Base-by-base conservation (phyloP, 1,139 yeast species). In the Yamadazyma conglobata region DNA sequence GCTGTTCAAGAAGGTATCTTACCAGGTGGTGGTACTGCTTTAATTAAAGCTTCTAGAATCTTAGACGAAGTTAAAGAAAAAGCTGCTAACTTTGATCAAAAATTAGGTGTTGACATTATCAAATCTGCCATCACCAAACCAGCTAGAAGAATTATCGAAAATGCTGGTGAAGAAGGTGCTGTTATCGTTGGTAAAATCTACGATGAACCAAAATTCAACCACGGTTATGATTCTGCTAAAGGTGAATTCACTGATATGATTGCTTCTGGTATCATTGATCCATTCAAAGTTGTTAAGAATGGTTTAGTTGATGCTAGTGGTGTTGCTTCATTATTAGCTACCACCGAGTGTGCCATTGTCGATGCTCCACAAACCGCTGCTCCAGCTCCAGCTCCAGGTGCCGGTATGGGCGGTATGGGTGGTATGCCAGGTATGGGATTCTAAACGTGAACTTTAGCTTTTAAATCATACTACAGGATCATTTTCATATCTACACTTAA, bases 11-110 rank as follows among this genome's bases (percentile, higher is more conserved):
- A 91, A 67, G 99, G 99, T 71, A 91, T 93, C 57, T 77, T 91
- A 50, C 98, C 98, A 60, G 99, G 99, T 72, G 99, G 98, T 64
- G 99, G 99, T 72, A 91, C 97, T 48, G 98, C 98, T 44, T 77
- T 91, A 60, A 79, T 89, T 54, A 91, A 91, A 78, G 98, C 98
- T 27, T 79, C 95, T 35, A 77, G 81, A 58, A 64, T 84, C 46
- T 76, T 91, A 56, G 93, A 81, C 49, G 75, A 67, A 25, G 81
- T 91, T 43, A 75, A 81, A 66, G 59, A 55, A 33, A 48, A 49
- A 13, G 83, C 93, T 38, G 87, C 73, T 36, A 91, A 91, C 80
- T 91, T 91, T 56, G 99, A 91, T 72, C 98, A 91, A 71, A 87
- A 87, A 69, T 79, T 91, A 50, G 99, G 99, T 68, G 96, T 91